Evolutionary conservation across 202 grass and related monocot species (phyloP).

Genomic region (Zoysia matrella): DNA sequence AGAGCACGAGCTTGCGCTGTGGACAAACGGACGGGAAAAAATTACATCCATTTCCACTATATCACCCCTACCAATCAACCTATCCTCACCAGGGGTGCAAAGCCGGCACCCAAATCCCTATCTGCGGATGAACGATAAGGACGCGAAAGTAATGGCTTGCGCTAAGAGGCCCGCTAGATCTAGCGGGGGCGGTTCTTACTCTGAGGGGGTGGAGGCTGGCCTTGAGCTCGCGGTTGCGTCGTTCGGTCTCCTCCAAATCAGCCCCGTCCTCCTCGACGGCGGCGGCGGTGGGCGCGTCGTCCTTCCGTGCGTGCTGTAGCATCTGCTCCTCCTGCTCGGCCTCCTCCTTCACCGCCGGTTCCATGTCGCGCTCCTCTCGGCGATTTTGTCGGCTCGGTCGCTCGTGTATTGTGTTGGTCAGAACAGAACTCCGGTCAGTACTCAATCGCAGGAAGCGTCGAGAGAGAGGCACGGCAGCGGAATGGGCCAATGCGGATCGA

Average conservation of each 20-base stretch:
- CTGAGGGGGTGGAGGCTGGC: conserved; percentile 87
- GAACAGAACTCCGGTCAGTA: neutral
- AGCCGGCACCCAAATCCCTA: neutral
- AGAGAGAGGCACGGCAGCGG: neutral
- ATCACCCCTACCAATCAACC: neutral
- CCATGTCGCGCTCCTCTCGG: conserved; percentile 31
- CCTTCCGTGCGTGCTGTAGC: conserved; percentile 38
- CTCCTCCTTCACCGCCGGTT: conserved; percentile 47
- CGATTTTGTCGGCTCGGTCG: conserved; percentile 44
- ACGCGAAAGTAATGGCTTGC: neutral
- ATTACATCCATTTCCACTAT: conserved; percentile 18
- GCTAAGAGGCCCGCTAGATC: conserved; percentile 29
- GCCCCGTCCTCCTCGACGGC: conserved; percentile 42
- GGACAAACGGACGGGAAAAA: neutral
- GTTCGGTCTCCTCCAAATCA: conserved; percentile 69
- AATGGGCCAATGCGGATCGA: neutral
- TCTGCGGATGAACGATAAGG: neutral
- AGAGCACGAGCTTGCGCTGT: conserved; percentile 89
- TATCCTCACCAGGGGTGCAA: neutral
- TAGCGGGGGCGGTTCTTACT: conserved; percentile 52
- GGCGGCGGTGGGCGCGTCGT: conserved; percentile 39
- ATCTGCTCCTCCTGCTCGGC: conserved; percentile 54
- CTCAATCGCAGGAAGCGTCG: conserved; percentile 6
- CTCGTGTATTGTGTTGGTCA: conserved; percentile 1
- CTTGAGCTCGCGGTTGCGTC: conserved; percentile 79